Conservation (phyloP, 2,329 filamentous ascomycete species). For the Fusarium newnesense region DNA sequence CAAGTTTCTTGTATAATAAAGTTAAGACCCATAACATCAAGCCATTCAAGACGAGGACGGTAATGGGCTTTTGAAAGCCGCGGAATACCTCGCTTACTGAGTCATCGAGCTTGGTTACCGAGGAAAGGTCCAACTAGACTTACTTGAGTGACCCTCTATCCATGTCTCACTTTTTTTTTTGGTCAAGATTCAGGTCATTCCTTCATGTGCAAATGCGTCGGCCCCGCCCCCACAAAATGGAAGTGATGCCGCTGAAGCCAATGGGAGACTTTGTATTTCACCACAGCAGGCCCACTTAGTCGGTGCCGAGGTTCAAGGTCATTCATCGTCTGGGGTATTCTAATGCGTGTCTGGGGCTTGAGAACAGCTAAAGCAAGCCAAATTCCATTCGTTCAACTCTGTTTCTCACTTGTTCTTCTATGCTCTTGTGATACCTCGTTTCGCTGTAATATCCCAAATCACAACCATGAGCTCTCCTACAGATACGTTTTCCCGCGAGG, state of each 20-base stretch:
- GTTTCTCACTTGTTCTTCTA: not conserved
- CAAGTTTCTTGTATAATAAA: not conserved
- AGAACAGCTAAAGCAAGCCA: not conserved
- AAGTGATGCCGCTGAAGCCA: conserved; percentile 26
- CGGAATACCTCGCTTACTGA: not conserved
- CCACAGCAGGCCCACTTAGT: conserved; percentile 28
- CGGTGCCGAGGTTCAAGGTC: conserved; percentile 36
- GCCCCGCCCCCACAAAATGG: conserved; percentile 39
- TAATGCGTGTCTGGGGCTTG: conserved; percentile 2
- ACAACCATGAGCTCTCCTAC: conserved; percentile 47
- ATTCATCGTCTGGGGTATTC: conserved; percentile 19
- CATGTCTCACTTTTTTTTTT: not conserved
- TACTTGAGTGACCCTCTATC: not conserved
- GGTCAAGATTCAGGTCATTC: not conserved
- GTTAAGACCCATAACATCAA: not conserved
- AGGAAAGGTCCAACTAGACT: conserved; percentile 34
- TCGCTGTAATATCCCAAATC: not conserved
- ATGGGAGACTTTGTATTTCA: conserved; percentile 30
- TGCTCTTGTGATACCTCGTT: not conserved
- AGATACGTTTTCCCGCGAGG: conserved; percentile 67
- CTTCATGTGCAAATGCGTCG: conserved; percentile 31
- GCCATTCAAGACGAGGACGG: not conserved
- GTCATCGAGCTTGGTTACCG: not conserved
- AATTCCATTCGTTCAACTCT: not conserved
- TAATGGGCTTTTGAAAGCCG: not conserved